A percentile compares a stretch with the other conserved stretches of the same genome.
These are phyloP conservation scores for Yamadazyma trypodendri DNA, from an alignment of 1,139 yeast species.

Conservation along the genomic window DNA sequence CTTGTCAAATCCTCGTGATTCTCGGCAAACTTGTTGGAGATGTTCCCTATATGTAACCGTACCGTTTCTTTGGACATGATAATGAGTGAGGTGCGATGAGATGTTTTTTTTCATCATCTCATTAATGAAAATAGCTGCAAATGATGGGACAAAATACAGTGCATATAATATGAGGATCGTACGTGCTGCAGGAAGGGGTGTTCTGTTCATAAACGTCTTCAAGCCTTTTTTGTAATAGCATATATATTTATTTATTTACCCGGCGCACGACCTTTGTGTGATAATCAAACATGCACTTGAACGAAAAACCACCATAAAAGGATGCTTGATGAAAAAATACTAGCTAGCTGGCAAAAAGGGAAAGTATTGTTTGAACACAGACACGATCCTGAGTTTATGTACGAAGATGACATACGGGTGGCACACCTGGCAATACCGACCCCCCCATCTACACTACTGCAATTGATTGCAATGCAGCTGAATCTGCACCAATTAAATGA, in stretches of 20 bases:
- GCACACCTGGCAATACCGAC: no score
- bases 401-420: no score
- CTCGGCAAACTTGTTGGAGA: conserved; percentile 53
- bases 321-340: conserved; percentile 10
- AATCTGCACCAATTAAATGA: conserved; percentile 17
- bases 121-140: neutral
- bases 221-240: no score
- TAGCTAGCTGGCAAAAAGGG: conserved; percentile 8
- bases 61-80: conserved; percentile 15
- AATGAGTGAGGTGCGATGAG: conserved; percentile 7
- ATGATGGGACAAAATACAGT: neutral
- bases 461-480: conserved; percentile 15
- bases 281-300: neutral
- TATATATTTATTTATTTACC: no score
- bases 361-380: conserved; percentile 7
- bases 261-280: neutral
- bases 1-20: conserved; percentile 40
- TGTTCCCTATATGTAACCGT: conserved; percentile 68
- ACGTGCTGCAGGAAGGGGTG: no score
- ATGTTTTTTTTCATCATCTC: neutral
- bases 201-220: no score
- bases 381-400: neutral
- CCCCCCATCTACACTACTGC: conserved; percentile 10
- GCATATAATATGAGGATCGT: neutral
- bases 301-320: conserved; percentile 2